A percentile compares a stretch with the other conserved stretches of the same genome.
Conservation (phyloP, 148 eudicot genomes). For the Spergularia marina region DNA sequence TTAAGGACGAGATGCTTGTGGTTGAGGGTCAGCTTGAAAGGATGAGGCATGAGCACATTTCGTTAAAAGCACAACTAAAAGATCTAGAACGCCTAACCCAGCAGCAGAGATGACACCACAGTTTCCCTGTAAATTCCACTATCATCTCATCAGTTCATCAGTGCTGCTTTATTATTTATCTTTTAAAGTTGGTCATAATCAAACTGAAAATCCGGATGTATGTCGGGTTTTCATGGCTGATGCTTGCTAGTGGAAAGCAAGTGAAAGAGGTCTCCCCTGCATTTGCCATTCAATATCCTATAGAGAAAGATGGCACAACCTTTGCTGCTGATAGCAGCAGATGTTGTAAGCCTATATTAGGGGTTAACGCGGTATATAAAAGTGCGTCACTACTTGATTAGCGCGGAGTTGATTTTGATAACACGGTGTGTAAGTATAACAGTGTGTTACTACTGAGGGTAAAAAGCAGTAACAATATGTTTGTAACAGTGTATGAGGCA, state of each 20-base stretch:
- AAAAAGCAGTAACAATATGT: too few relatives aligned
- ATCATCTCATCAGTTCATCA: not conserved
- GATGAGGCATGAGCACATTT: conserved; percentile 60
- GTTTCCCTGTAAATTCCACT: conserved; percentile 11
- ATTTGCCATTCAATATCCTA: not conserved
- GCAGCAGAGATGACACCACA: conserved; percentile 22
- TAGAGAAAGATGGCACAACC: not conserved
- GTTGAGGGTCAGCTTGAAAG: conserved; percentile 70
- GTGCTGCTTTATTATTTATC: not conserved
- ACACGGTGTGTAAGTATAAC: not conserved
- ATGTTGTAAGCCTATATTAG: not conserved
- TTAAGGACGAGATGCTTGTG: conserved; percentile 78
- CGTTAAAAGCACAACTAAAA: conserved; percentile 50
- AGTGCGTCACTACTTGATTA: not conserved
- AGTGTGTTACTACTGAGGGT: not conserved
- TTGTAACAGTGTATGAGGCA: too few relatives aligned
- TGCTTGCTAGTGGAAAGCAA: not conserved
- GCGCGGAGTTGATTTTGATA: not conserved
- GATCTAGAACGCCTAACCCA: conserved; percentile 46
- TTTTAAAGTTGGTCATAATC: not conserved
- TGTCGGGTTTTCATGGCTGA: not conserved
- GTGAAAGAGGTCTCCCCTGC: not conserved
- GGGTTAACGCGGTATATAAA: not conserved
- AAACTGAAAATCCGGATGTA: not conserved
- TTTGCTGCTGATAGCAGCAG: not conserved